Evolutionary conservation across 495 filamentous ascomycete genomes (phyloP).

Genomic region (Podospora appendiculata): DNA sequence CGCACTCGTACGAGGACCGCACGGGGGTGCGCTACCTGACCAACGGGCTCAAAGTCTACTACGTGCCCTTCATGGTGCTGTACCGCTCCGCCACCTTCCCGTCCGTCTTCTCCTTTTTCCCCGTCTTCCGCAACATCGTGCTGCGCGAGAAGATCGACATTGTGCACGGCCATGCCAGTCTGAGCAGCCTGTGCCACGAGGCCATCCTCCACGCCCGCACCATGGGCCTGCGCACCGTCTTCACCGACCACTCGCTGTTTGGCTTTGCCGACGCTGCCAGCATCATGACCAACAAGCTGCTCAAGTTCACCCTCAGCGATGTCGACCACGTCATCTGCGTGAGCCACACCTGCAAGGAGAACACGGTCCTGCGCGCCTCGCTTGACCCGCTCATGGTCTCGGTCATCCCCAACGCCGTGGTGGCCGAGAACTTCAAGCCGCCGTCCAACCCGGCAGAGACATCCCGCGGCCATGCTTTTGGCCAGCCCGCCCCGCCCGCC

Average conservation of each 20-base stretch:
- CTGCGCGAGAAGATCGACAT: slow-evolving; percentile 92
- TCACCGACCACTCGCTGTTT: slow-evolving; percentile 96
- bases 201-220: slow-evolving; percentile 92
- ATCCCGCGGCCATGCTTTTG: slow-evolving; percentile 13
- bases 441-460: slow-evolving; percentile 35
- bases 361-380: slow-evolving; percentile 90
- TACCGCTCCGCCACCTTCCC: slow-evolving; percentile 94
- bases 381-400: slow-evolving; percentile 95
- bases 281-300: slow-evolving; percentile 90
- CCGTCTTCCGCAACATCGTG: slow-evolving; percentile 90
- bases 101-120: slow-evolving; percentile 97
- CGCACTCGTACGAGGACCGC: slow-evolving; percentile 87
- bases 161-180: slow-evolving; percentile 88
- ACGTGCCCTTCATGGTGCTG: slow-evolving; percentile 91
- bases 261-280: slow-evolving; percentile 95
- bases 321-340: slow-evolving; percentile 98
- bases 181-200: slow-evolving; percentile 90
- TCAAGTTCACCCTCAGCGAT: slow-evolving; percentile 94
- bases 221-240: slow-evolving; percentile 92
- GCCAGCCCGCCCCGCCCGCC: slow-evolving; percentile 22
- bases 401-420: slow-evolving; percentile 94
- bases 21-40: slow-evolving; percentile 95
- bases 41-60: slow-evolving; percentile 96
- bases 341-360: slow-evolving; percentile 97
- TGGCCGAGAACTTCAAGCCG: slow-evolving; percentile 90